Evolutionary conservation across 2,329 filamentous ascomycete species (phyloP).

Genomic region (Penicillium olsonii): DNA sequence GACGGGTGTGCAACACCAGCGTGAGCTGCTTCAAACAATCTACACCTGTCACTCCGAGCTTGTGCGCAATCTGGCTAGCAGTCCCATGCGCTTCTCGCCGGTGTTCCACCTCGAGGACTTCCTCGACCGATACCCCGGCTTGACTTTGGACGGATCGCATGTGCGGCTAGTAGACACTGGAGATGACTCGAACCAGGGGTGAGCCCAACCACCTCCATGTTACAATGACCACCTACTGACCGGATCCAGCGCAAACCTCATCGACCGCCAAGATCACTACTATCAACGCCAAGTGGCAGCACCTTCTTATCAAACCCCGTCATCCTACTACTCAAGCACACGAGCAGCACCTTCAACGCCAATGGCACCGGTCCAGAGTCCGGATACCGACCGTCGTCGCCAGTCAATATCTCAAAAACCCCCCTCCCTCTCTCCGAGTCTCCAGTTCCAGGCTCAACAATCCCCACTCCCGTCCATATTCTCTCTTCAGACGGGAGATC

Average conservation of each 20-base stretch:
- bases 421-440: slow-evolving; percentile 12
- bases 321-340: slow-evolving; percentile 16
- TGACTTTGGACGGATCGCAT: slow-evolving; percentile 73
- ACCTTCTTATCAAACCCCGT: slow-evolving; percentile 14
- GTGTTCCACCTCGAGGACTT: slow-evolving; percentile 87
- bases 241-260: slow-evolving; percentile 9
- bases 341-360: slow-evolving; percentile 8
- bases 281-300: slow-evolving; percentile 20
- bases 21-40: slow-evolving; percentile 74
- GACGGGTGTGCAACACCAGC: slow-evolving; percentile 77
- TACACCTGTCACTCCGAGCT: slow-evolving; percentile 78
- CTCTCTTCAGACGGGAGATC: slow-evolving; percentile 12
- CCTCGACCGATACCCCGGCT: slow-evolving; percentile 76
- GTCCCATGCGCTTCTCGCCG: slow-evolving; percentile 71
- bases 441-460: slow-evolving; percentile 20
- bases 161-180: slow-evolving; percentile 69
- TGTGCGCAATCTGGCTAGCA: slow-evolving; percentile 70
- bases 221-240: neutral
- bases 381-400: slow-evolving; percentile 12
- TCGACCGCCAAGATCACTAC: slow-evolving; percentile 22
- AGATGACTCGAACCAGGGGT: slow-evolving; percentile 48
- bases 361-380: slow-evolving; percentile 9
- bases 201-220: neutral
- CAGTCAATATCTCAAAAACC: slow-evolving; percentile 4
- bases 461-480: slow-evolving; percentile 15